These are phyloP conservation scores for Blepharisma japonicum DNA, from an alignment of 73 alveolate species.

Conservation along the genomic window DNA sequence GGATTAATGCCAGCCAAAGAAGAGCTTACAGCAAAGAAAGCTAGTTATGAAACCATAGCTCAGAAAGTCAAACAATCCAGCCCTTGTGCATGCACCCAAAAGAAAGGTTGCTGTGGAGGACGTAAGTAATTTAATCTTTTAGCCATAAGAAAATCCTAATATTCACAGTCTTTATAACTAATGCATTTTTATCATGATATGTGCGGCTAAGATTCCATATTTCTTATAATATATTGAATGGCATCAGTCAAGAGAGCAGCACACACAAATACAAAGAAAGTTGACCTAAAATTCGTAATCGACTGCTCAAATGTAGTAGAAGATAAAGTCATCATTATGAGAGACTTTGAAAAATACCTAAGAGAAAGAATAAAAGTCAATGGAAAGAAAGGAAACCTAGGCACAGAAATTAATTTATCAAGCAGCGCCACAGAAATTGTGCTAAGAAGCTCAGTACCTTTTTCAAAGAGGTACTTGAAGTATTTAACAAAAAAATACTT, in stretches of 20 bases:
- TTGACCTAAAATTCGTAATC: slow-evolving; percentile 44
- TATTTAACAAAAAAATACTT: slow-evolving; percentile 84
- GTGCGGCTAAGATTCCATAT: too few species aligned
- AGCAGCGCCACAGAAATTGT: slow-evolving; percentile 47
- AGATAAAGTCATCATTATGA: slow-evolving; percentile 56
- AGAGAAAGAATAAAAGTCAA: slow-evolving; percentile 53
- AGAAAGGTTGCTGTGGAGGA: too few species aligned
- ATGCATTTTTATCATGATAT: too few species aligned
- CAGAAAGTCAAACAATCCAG: not conserved
- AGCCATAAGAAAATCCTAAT: too few species aligned
- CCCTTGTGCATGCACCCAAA: slow-evolving; percentile 9
- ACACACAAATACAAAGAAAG: slow-evolving; percentile 41
- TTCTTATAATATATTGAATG: not conserved
- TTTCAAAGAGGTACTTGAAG: slow-evolving; percentile 89
- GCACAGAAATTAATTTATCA: slow-evolving; percentile 43
- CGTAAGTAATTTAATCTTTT: too few species aligned
- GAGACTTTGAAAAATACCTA: slow-evolving; percentile 58
- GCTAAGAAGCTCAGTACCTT: slow-evolving; percentile 59
- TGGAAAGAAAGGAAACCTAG: slow-evolving; percentile 60
- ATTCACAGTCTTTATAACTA: too few species aligned
- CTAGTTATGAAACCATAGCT: not conserved
- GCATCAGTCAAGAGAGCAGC: slow-evolving; percentile 45
- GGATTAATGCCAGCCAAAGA: slow-evolving; percentile 32
- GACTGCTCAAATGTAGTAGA: slow-evolving; percentile 62
- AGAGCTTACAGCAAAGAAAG: not conserved